These are phyloP conservation scores for Malus hybrid DNA, from an alignment of 331 rosid genomes.

Conservation along the genomic window DNA sequence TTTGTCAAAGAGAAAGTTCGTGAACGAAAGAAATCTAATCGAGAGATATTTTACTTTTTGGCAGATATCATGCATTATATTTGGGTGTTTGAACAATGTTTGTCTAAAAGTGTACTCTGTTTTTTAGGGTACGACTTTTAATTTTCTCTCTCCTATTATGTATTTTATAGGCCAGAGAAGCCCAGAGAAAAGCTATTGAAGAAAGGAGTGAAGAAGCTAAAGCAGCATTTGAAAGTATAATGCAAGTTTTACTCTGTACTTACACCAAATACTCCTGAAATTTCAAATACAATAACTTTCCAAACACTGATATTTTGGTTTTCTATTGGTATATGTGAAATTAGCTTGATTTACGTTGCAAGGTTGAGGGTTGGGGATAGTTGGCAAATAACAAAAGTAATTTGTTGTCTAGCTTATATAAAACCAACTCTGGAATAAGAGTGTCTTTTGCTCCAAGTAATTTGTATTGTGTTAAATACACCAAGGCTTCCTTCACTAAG, in stretches of 20 bases:
- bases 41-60: constrained; percentile 34
- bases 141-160: background rate
- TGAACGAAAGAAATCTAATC: constrained; percentile 68
- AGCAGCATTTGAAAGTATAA: constrained; percentile 66
- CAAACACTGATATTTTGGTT: background rate
- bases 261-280: constrained; percentile 66
- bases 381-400: background rate
- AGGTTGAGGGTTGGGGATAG: background rate
- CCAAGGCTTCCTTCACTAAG: too few relatives aligned
- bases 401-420: too few relatives aligned
- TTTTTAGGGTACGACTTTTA: background rate
- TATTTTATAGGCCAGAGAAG: constrained; percentile 66
- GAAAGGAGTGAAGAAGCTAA: constrained; percentile 75
- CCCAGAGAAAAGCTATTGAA: constrained; percentile 59
- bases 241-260: constrained; percentile 78
- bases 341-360: background rate
- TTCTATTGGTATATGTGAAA: background rate
- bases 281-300: constrained; percentile 53
- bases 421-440: too few relatives aligned
- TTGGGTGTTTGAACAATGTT: background rate
- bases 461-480: too few relatives aligned
- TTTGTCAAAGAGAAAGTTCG: constrained; percentile 76
- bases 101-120: background rate
- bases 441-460: too few relatives aligned
- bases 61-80: background rate